Percentiles rank a stretch among this genome's conserved stretches.
These are phyloP conservation scores for Tuber umbilicatum DNA, from an alignment of 495 filamentous ascomycete genomes.

Conservation along the genomic window DNA sequence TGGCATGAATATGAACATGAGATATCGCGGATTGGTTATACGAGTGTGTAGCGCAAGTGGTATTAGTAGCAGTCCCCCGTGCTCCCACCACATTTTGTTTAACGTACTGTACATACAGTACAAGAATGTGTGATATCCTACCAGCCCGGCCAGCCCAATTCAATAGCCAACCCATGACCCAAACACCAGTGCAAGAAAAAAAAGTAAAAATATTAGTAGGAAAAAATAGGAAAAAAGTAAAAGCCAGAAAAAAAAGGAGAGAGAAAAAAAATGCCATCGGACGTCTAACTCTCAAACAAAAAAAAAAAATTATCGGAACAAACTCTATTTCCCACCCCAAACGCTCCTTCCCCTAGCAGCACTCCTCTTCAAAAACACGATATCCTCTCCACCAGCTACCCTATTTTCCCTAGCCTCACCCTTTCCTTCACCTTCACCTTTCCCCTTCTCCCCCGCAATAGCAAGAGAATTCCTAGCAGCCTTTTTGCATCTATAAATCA, in stretches of 20 bases:
- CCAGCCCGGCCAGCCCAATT: neutral
- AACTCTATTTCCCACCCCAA: neutral
- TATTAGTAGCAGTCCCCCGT: conserved; percentile 1
- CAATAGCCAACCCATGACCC: neutral
- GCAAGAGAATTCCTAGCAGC: conserved; percentile 2
- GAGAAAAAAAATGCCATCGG: neutral
- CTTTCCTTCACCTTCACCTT: neutral
- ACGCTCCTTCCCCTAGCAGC: neutral
- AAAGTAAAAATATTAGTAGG: neutral
- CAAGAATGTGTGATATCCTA: neutral
- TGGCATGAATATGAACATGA: neutral
- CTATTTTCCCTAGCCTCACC: conserved; percentile 5
- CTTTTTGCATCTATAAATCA: conserved; percentile 24
- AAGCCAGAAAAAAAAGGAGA: neutral
- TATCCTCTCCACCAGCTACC: neutral
- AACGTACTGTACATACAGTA: neutral
- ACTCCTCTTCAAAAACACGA: conserved; percentile 31
- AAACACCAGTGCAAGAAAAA: neutral
- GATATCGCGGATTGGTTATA: neutral
- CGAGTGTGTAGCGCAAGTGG: neutral
- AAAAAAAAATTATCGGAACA: neutral
- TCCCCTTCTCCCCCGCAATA: neutral
- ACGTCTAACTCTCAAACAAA: neutral
- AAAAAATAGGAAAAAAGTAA: neutral
- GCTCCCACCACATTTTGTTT: neutral